Evolutionary conservation across 2,329 filamentous ascomycete genomes (phyloP).

Genomic region (Calonectria henricotiae): DNA sequence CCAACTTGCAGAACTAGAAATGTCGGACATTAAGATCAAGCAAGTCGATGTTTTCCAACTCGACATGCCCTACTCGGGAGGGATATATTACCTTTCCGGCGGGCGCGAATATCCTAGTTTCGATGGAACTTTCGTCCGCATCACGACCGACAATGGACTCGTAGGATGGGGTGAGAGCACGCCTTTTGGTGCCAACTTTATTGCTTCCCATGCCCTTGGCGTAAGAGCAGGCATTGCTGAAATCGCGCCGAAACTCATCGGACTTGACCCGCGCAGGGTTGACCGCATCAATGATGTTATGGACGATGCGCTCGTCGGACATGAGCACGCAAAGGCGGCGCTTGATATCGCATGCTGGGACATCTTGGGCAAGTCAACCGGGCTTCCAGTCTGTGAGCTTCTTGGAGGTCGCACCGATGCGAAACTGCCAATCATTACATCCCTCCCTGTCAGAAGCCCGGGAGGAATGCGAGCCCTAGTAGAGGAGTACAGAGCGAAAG

Average conservation of each 20-base stretch:
- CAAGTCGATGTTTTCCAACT: slow-evolving; percentile 42
- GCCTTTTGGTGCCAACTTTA: slow-evolving; percentile 43
- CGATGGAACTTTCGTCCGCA: slow-evolving; percentile 44
- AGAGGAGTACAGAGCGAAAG: slow-evolving; percentile 35
- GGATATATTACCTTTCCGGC: slow-evolving; percentile 39
- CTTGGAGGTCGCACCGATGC: slow-evolving; percentile 41
- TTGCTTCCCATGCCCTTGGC: slow-evolving; percentile 43
- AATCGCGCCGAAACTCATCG: slow-evolving; percentile 39
- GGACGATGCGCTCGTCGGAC: slow-evolving; percentile 37
- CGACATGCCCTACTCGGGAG: slow-evolving; percentile 41
- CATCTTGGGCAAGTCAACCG: slow-evolving; percentile 41
- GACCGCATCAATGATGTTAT: slow-evolving; percentile 46
- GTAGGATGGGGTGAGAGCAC: slow-evolving; percentile 46
- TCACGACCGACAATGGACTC: slow-evolving; percentile 44
- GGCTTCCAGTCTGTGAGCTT: slow-evolving; percentile 44
- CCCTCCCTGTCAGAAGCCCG: slow-evolving; percentile 38
- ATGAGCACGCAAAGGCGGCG: slow-evolving; percentile 42
- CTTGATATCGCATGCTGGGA: slow-evolving; percentile 48
- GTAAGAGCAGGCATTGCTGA: slow-evolving; percentile 43
- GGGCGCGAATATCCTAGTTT: slow-evolving; percentile 42
- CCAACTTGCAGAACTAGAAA: too few relatives aligned
- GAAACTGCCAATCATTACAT: slow-evolving; percentile 41
- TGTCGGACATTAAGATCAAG: slow-evolving; percentile 39
- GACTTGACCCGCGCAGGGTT: slow-evolving; percentile 37
- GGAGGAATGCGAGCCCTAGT: slow-evolving; percentile 40